These are phyloP conservation scores for Lumnitzera racemosa DNA, from an alignment of 345 rosid species.

Conservation along the genomic window DNA sequence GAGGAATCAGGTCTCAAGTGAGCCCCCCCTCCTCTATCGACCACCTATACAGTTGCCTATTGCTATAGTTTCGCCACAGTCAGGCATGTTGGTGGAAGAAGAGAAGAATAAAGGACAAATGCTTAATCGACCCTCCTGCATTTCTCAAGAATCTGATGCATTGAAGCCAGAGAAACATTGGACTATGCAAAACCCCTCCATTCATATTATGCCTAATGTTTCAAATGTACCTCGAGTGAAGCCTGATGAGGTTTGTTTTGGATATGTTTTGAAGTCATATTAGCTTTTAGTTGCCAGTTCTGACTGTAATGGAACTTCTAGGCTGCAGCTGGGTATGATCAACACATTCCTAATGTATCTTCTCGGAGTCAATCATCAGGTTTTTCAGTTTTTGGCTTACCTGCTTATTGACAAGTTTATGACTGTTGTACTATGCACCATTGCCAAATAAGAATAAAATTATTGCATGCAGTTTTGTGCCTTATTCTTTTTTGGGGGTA, in stretches of 20 bases:
- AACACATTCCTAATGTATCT: neutral
- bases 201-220: slow-evolving; percentile 27
- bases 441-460: too few relatives aligned
- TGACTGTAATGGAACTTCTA: neutral
- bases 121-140: slow-evolving; percentile 22
- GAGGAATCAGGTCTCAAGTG: slow-evolving; percentile 58
- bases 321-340: slow-evolving; percentile 12
- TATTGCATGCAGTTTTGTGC: too few relatives aligned
- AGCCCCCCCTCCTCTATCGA: slow-evolving; percentile 62
- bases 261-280: neutral
- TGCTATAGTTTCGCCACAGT: slow-evolving; percentile 37
- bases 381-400: slow-evolving; percentile 1
- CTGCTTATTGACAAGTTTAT: neutral
- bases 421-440: too few relatives aligned
- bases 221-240: slow-evolving; percentile 43
- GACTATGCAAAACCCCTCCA: slow-evolving; percentile 30
- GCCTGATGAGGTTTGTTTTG: slow-evolving; percentile 60
- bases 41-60: slow-evolving; percentile 38
- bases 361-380: slow-evolving; percentile 15
- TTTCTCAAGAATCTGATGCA: slow-evolving; percentile 34
- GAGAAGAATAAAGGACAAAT: slow-evolving; percentile 23
- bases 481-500: too few relatives aligned
- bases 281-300: neutral
- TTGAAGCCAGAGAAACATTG: slow-evolving; percentile 41
- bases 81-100: slow-evolving; percentile 76